Conservation (phyloP, 202 grass and related monocot genomes). For the Saccharum hybrid region DNA sequence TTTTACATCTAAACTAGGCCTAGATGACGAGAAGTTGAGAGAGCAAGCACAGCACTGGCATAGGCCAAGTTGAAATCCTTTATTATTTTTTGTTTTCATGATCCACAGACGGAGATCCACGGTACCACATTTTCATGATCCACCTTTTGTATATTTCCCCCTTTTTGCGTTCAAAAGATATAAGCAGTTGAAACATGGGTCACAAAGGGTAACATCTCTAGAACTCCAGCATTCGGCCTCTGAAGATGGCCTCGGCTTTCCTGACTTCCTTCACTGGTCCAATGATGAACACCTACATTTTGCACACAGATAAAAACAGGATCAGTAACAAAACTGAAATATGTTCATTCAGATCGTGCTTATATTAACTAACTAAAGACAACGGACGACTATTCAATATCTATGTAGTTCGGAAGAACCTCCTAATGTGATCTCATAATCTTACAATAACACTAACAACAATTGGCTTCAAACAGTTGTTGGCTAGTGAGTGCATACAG, state of each 20-base stretch:
- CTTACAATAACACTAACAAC: background rate
- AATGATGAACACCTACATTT: slow-evolving; percentile 91
- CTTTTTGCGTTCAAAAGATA: slow-evolving; percentile 40
- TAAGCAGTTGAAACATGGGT: slow-evolving; percentile 12
- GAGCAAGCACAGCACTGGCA: background rate
- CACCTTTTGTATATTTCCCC: slow-evolving; percentile 28
- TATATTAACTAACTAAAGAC: slow-evolving; percentile 6
- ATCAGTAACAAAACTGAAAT: slow-evolving; percentile 3
- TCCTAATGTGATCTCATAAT: background rate
- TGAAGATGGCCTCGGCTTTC: slow-evolving; percentile 87
- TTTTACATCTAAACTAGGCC: too few relatives aligned
- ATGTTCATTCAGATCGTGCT: slow-evolving; percentile 23
- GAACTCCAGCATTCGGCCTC: slow-evolving; percentile 73
- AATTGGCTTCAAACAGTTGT: slow-evolving; percentile 25
- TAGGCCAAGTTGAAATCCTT: slow-evolving; percentile 18
- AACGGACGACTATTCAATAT: background rate
- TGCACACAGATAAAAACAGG: background rate
- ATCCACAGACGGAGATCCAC: slow-evolving; percentile 41
- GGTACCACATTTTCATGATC: slow-evolving; percentile 32
- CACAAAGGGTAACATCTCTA: slow-evolving; percentile 48
- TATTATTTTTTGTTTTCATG: slow-evolving; percentile 37
- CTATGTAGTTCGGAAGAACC: slow-evolving; percentile 1
- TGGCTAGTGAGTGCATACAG: slow-evolving; percentile 16
- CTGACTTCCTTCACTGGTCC: slow-evolving; percentile 80
- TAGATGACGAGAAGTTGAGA: background rate